Conservation (phyloP, 2,329 filamentous ascomycete species). For the Lojkania enalia region DNA sequence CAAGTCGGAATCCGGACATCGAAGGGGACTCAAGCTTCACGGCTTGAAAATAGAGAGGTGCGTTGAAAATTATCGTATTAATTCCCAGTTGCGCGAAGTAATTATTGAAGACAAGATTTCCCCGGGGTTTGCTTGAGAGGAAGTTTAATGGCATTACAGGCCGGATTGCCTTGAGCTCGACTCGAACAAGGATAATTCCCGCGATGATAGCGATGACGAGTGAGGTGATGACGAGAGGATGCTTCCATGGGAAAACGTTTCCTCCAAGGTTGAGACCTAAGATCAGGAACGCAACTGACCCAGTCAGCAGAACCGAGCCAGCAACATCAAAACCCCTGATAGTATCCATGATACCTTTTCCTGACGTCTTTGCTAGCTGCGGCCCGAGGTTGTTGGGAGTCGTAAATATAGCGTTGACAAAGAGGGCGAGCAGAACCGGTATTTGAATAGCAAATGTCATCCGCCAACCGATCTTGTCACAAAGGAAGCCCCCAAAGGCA, state of each 20-base stretch:
- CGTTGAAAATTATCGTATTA: conserved; percentile 67
- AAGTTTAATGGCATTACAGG: conserved; percentile 56
- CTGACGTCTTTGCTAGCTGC: conserved; percentile 47
- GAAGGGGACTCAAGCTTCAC: conserved; percentile 63
- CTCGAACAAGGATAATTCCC: conserved; percentile 47
- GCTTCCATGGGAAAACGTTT: conserved; percentile 56
- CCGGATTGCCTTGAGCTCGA: conserved; percentile 42
- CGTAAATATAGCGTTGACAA: conserved; percentile 49
- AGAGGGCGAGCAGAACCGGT: conserved; percentile 51
- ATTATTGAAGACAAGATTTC: conserved; percentile 56
- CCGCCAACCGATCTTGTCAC: conserved; percentile 71
- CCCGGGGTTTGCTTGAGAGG: conserved; percentile 51
- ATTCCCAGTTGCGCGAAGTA: conserved; percentile 55
- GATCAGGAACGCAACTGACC: conserved; percentile 53
- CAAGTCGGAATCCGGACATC: conserved; percentile 70
- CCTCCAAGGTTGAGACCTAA: conserved; percentile 58
- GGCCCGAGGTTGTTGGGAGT: conserved; percentile 52
- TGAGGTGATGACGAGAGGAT: conserved; percentile 55
- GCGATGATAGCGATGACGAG: conserved; percentile 48
- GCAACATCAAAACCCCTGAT: conserved; percentile 55
- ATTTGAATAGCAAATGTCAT: conserved; percentile 66
- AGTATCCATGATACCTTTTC: conserved; percentile 47
- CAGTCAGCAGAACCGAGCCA: conserved; percentile 53
- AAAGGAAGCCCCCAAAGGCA: conserved; percentile 70
- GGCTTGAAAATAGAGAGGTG: conserved; percentile 67